A percentile compares a stretch with the other conserved stretches of the same genome.
Conservation (phyloP, 176 grass and related monocot genomes). For the Bromus sterilis region DNA sequence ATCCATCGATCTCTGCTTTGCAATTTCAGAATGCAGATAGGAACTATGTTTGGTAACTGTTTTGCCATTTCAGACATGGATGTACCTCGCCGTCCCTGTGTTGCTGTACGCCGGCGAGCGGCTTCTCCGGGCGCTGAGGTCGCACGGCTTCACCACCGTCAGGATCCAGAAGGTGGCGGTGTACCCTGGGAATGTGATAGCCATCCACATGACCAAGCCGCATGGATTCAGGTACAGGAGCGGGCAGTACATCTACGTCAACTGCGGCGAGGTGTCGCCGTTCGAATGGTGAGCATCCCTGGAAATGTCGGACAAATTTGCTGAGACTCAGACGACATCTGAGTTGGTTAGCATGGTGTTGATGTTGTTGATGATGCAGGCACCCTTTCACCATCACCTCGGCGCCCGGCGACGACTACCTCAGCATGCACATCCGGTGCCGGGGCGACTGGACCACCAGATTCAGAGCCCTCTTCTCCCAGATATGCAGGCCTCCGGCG, state of each 20-base stretch:
- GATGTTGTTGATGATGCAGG: conserved; percentile 7
- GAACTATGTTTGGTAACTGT: neutral
- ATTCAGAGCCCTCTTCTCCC: conserved; percentile 57
- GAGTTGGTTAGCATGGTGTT: neutral
- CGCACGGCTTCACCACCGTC: conserved; percentile 58
- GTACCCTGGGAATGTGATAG: conserved; percentile 88
- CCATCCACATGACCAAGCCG: conserved; percentile 79
- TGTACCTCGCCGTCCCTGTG: conserved; percentile 77
- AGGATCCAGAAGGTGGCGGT: conserved; percentile 81
- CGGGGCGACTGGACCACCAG: conserved; percentile 80
- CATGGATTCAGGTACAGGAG: conserved; percentile 86
- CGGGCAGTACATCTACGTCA: conserved; percentile 93
- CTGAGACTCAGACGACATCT: too few species aligned
- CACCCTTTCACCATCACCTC: conserved; percentile 98
- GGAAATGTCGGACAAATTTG: too few species aligned
- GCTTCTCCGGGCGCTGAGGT: conserved; percentile 59
- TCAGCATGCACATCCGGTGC: conserved; percentile 92
- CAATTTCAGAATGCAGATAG: neutral
- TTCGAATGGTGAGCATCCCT: conserved; percentile 67
- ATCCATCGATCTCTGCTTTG: too few species aligned
- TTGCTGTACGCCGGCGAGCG: conserved; percentile 71
- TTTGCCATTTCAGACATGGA: conserved; percentile 63
- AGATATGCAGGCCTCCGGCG: conserved; percentile 62
- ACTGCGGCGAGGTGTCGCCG: conserved; percentile 74
- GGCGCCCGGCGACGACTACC: conserved; percentile 73